Evolutionary conservation across 495 filamentous ascomycete genomes (phyloP).

Genomic region (Annulohypoxylon moriforme): DNA sequence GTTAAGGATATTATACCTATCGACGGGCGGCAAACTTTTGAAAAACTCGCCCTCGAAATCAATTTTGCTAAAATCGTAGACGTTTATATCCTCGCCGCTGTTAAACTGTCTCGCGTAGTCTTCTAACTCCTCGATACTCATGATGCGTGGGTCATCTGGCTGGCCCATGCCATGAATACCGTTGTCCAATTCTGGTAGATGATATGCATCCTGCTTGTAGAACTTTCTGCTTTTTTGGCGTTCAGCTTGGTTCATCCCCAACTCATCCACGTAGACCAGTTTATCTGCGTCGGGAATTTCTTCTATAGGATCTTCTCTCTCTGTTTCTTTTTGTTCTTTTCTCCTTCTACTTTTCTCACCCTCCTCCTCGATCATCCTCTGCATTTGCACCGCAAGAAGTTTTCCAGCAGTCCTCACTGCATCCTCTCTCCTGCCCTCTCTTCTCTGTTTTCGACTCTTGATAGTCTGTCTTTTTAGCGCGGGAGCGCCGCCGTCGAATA

Average conservation of each 20-base stretch:
- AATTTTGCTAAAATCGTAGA: slow-evolving; percentile 99
- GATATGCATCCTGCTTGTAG: slow-evolving; percentile 91
- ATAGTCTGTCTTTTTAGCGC: slow-evolving; percentile 92
- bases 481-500: slow-evolving; percentile 96
- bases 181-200: slow-evolving; percentile 84
- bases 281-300: slow-evolving; percentile 69
- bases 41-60: slow-evolving; percentile 97
- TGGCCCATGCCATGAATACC: slow-evolving; percentile 85
- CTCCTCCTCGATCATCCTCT: slow-evolving; percentile 86
- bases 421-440: slow-evolving; percentile 94
- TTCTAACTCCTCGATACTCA: slow-evolving; percentile 92
- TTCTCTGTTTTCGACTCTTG: slow-evolving; percentile 75
- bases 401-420: slow-evolving; percentile 89
- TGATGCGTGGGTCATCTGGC: slow-evolving; percentile 91
- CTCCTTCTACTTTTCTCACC: slow-evolving; percentile 70
- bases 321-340: slow-evolving; percentile 33
- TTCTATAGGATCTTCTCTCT: slow-evolving; percentile 69
- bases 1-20: slow-evolving; percentile 97
- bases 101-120: slow-evolving; percentile 93
- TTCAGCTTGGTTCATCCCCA: slow-evolving; percentile 82
- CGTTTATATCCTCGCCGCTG: slow-evolving; percentile 91
- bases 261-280: slow-evolving; percentile 88
- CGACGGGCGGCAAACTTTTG: slow-evolving; percentile 83
- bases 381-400: slow-evolving; percentile 91
- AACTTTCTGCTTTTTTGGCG: slow-evolving; percentile 80